A percentile compares a stretch with the other conserved stretches of the same genome.
Evolutionary conservation across 148 eudicot species (phyloP).

Genomic region (Tetragonia tetragonoides): DNA sequence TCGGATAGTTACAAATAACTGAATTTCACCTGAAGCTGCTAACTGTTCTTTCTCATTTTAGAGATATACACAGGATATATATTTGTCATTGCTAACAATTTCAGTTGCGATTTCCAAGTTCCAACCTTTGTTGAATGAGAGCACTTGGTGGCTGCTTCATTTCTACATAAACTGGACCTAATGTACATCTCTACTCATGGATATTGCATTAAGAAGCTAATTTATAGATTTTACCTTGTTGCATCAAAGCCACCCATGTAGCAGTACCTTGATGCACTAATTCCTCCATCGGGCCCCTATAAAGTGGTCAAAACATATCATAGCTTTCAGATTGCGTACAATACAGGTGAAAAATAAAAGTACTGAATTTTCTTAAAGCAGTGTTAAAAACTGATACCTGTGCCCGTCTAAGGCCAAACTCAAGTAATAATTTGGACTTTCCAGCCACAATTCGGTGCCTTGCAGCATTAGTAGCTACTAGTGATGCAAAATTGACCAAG

Average conservation of each 20-base stretch:
- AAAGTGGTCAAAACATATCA: neutral
- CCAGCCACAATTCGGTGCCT: constrained; percentile 97
- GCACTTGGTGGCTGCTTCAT: neutral
- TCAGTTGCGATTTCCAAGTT: constrained; percentile 10
- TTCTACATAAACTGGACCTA: neutral
- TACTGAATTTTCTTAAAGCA: neutral
- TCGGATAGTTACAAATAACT: too few relatives aligned
- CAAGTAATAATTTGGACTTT: constrained; percentile 75
- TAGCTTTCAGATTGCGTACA: neutral
- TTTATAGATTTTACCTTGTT: constrained; percentile 55
- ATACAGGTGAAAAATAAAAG: neutral
- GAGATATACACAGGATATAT: neutral
- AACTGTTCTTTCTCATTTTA: neutral
- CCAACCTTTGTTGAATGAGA: neutral
- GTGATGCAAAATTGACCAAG: constrained; percentile 88
- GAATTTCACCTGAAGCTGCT: neutral
- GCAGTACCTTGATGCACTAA: constrained; percentile 86
- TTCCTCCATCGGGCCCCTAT: constrained; percentile 98
- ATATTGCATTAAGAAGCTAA: neutral
- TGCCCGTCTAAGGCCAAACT: constrained; percentile 95
- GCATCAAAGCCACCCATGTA: constrained; percentile 98
- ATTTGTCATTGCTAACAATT: neutral
- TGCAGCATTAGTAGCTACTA: constrained; percentile 96
- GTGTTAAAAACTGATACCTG: constrained; percentile 50
- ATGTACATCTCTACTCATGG: neutral